A percentile compares a stretch with the other conserved stretches of the same genome.
phyloP scores from a whole-genome alignment of 2,329 filamentous ascomycete genomes.

The Aureobasidium leucospermi region DNA sequence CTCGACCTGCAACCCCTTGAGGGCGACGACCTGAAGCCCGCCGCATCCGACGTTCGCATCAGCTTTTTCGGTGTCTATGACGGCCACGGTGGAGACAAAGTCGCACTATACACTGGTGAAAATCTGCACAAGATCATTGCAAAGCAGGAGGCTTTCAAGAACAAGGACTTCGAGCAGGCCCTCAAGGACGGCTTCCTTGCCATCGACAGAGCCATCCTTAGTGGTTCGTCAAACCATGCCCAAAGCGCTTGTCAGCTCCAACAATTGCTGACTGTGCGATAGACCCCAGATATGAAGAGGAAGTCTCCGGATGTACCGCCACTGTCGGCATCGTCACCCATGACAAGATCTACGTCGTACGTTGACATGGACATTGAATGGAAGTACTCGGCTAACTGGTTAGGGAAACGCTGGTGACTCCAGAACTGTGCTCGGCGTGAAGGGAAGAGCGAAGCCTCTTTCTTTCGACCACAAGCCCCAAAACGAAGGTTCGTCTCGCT shows the following conservation, averaged over 20 bases:
- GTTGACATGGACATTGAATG: constrained; percentile 34
- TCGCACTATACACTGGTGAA: constrained; percentile 85
- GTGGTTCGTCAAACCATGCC: constrained; percentile 54
- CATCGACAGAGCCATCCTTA: constrained; percentile 90
- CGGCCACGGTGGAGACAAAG: constrained; percentile 94
- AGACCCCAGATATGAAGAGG: constrained; percentile 97
- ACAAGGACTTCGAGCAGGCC: constrained; percentile 87
- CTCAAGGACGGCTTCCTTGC: constrained; percentile 96
- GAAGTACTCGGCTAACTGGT: constrained; percentile 13
- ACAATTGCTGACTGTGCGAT: constrained; percentile 19
- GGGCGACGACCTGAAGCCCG: constrained; percentile 46
- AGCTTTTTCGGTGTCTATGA: constrained; percentile 98
- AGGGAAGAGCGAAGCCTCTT: constrained; percentile 91
- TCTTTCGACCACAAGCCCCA: constrained; percentile 99
- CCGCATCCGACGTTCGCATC: constrained; percentile 63
- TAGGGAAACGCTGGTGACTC: constrained; percentile 97
- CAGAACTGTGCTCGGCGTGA: constrained; percentile 87
- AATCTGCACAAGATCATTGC: constrained; percentile 90
- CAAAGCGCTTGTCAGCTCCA: not conserved
- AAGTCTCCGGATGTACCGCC: constrained; percentile 95
- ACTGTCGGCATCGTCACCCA: constrained; percentile 83
- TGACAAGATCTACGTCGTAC: constrained; percentile 90
- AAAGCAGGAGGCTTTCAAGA: constrained; percentile 89
- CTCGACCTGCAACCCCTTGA: constrained; percentile 71
- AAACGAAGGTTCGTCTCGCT: constrained; percentile 68